Evolutionary conservation across 192 early-diverging fungal genomes (phyloP).

Genomic region (Backusella tuberculispora): DNA sequence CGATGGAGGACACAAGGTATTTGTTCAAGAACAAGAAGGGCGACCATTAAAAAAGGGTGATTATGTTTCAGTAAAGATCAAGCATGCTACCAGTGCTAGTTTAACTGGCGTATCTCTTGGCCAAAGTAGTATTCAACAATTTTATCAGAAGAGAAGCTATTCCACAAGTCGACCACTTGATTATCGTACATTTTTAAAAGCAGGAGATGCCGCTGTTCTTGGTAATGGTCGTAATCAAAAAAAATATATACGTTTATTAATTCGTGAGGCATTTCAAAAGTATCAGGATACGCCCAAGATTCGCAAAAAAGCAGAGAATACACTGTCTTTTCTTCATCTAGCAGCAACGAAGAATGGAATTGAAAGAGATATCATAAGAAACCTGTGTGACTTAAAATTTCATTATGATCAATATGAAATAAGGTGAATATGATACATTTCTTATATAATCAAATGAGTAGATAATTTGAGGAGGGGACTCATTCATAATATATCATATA

Average conservation of each 20-base stretch:
- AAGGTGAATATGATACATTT: neutral
- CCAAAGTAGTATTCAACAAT: conserved; percentile 23
- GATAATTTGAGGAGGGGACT: neutral
- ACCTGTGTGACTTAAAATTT: conserved; percentile 10
- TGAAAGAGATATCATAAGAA: conserved; percentile 27
- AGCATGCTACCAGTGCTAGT: conserved; percentile 32
- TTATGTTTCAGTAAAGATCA: conserved; percentile 31
- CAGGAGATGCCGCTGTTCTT: conserved; percentile 11
- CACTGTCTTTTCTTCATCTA: conserved; percentile 6
- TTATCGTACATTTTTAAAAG: conserved; percentile 17
- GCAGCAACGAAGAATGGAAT: conserved; percentile 8
- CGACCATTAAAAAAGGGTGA: conserved; percentile 31
- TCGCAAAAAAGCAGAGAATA: conserved; percentile 19
- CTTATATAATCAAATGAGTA: neutral
- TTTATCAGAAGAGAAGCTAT: conserved; percentile 2
- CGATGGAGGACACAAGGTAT: conserved; percentile 73
- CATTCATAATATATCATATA: neutral
- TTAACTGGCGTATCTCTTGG: conserved; percentile 21
- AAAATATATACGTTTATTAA: neutral
- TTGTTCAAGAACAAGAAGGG: conserved; percentile 46
- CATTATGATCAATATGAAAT: conserved; percentile 11
- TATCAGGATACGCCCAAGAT: neutral
- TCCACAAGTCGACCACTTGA: neutral
- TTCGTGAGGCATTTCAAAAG: conserved; percentile 16
- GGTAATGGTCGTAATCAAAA: neutral